Conservation (phyloP, 78 protist species). For the Dictyostelium discoideum region DNA sequence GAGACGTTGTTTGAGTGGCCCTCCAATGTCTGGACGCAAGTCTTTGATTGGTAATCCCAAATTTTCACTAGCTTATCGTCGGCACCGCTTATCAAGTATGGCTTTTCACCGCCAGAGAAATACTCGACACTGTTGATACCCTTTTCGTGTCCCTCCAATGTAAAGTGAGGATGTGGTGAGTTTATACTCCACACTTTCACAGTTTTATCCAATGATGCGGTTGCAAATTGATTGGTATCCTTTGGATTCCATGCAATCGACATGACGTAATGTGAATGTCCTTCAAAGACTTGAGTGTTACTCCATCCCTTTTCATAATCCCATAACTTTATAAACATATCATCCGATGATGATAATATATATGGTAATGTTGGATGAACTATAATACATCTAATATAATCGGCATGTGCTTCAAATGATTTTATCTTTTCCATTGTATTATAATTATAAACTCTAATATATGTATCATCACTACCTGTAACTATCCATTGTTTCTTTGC, state of each 20-base stretch:
- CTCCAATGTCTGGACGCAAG: constrained; percentile 96
- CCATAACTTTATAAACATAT: constrained; percentile 97
- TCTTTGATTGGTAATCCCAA: constrained; percentile 98
- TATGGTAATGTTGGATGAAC: constrained; percentile 98
- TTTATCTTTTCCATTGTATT: constrained; percentile 97
- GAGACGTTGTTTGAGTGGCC: constrained; percentile 97
- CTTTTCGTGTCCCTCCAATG: constrained; percentile 98
- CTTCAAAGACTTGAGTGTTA: constrained; percentile 93
- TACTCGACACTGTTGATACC: constrained; percentile 99
- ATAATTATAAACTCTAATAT: constrained; percentile 96
- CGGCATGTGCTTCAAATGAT: constrained; percentile 97
- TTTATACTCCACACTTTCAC: constrained; percentile 97
- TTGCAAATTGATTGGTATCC: constrained; percentile 98
- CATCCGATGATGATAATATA: constrained; percentile 97
- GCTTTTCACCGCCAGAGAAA: constrained; percentile 96
- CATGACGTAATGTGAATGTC: constrained; percentile 99
- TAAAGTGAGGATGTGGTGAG: constrained; percentile 93
- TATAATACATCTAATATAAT: constrained; percentile 97
- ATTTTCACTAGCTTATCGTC: constrained; percentile 83
- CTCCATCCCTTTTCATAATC: constrained; percentile 98
- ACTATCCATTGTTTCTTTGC: constrained; percentile 98
- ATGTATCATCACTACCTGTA: constrained; percentile 95
- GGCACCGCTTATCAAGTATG: constrained; percentile 95
- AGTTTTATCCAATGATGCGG: constrained; percentile 98
- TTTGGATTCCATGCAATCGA: constrained; percentile 96